A percentile compares a stretch with the other conserved stretches of the same genome.
These are phyloP conservation scores for Chlorella vulgaris DNA, from an alignment of 139 green algal genomes.

Conservation along the genomic window DNA sequence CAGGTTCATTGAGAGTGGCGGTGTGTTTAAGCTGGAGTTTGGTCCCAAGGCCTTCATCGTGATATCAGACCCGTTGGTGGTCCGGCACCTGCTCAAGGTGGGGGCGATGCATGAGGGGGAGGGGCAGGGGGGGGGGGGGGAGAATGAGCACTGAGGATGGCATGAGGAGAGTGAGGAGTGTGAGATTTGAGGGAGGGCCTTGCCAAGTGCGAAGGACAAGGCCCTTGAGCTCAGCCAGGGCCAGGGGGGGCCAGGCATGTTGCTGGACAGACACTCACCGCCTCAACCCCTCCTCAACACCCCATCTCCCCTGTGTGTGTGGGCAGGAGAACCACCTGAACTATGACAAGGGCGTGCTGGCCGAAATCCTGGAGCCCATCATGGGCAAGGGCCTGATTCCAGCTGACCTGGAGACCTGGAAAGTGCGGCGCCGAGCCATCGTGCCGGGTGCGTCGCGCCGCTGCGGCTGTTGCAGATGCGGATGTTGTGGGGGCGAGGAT, in stretches of 20 bases:
- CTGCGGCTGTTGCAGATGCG: background rate
- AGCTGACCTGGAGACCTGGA: slow-evolving; percentile 85
- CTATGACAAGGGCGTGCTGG: slow-evolving; percentile 98
- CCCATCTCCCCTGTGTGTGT: too few relatives aligned
- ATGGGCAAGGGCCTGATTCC: slow-evolving; percentile 88
- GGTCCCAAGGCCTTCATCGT: slow-evolving; percentile 98
- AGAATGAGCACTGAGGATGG: too few relatives aligned
- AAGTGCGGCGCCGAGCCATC: slow-evolving; percentile 84
- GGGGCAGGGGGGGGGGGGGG: too few relatives aligned
- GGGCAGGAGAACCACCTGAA: slow-evolving; percentile 89
- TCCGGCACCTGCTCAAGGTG: slow-evolving; percentile 88
- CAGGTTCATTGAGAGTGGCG: slow-evolving; percentile 90
- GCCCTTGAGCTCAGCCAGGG: too few relatives aligned
- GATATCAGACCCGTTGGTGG: slow-evolving; percentile 95
- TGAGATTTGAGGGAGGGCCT: too few relatives aligned
- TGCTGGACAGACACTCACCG: too few relatives aligned
- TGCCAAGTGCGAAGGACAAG: too few relatives aligned
- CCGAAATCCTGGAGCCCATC: slow-evolving; percentile 99
- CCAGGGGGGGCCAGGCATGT: too few relatives aligned
- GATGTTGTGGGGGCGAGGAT: background rate
- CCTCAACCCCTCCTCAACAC: too few relatives aligned
- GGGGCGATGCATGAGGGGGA: too few relatives aligned
- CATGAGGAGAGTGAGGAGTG: too few relatives aligned
- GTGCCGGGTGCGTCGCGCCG: slow-evolving; percentile 63
- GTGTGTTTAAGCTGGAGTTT: slow-evolving; percentile 98